Evolutionary conservation across 2,329 filamentous ascomycete genomes (phyloP).

Genomic region (Ploettnerulaceae sp.): DNA sequence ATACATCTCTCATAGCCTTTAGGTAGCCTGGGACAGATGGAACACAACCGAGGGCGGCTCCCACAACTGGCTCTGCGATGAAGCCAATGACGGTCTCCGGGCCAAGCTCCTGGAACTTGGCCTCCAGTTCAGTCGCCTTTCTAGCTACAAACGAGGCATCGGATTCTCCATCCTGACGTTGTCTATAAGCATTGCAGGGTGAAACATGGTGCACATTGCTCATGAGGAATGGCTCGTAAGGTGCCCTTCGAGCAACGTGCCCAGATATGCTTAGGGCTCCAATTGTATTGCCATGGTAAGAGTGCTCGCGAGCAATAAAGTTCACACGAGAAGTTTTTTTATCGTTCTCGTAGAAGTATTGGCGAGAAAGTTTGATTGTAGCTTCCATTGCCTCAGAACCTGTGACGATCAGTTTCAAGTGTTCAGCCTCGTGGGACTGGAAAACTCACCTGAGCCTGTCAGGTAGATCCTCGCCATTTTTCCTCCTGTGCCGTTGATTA

Average conservation of each 20-base stretch:
- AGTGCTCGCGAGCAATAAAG: conserved; percentile 60
- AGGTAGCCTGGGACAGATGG: conserved; percentile 65
- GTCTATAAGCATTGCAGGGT: conserved; percentile 61
- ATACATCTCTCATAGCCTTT: conserved; percentile 60
- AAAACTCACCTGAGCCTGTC: conserved; percentile 48
- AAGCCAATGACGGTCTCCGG: conserved; percentile 61
- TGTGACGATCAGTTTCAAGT: conserved; percentile 27
- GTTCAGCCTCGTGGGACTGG: neutral
- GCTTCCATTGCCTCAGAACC: conserved; percentile 67
- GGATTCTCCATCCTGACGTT: conserved; percentile 44
- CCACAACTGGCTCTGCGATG: conserved; percentile 62
- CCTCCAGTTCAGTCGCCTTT: conserved; percentile 57
- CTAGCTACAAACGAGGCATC: conserved; percentile 51
- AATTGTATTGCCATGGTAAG: conserved; percentile 67
- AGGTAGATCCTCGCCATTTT: conserved; percentile 52
- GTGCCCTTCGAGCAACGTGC: conserved; percentile 51
- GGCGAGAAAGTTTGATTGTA: conserved; percentile 60
- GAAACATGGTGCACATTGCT: conserved; percentile 52
- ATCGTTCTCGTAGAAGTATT: conserved; percentile 58
- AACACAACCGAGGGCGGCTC: conserved; percentile 66
- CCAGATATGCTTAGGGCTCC: conserved; percentile 57
- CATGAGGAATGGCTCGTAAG: conserved; percentile 54
- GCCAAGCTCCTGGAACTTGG: conserved; percentile 55
- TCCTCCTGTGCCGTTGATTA: conserved; percentile 38
- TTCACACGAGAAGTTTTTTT: conserved; percentile 43